Evolutionary conservation across 345 rosid genomes (phyloP).

Genomic region (Pseudoturritis turrita): DNA sequence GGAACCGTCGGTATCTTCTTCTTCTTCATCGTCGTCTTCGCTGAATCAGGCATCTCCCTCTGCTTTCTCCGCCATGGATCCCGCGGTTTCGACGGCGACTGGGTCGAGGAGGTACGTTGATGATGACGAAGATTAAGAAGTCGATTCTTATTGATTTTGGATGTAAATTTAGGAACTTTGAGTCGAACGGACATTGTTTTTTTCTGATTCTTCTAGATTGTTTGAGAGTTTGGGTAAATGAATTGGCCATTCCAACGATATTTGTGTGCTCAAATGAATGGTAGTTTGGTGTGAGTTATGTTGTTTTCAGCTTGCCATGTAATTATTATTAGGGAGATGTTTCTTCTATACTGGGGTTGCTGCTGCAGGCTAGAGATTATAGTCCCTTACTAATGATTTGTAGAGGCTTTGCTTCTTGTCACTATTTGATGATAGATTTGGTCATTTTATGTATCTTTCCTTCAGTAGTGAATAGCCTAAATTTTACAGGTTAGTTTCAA

Average conservation of each 20-base stretch:
- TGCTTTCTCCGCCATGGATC: constrained; percentile 19
- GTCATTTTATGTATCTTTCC: neutral
- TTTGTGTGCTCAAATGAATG: neutral
- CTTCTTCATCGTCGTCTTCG: constrained; percentile 30
- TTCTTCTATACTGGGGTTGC: no score
- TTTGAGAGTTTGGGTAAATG: neutral
- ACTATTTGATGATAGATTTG: no score
- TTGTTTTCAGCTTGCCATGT: no score
- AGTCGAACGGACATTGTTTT: neutral
- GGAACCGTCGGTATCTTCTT: constrained; percentile 15
- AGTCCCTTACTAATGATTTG: no score
- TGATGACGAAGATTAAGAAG: constrained; percentile 92
- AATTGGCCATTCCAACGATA: neutral
- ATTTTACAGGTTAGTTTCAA: neutral
- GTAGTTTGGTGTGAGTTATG: no score
- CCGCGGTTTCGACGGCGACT: constrained; percentile 11
- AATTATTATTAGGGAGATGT: no score
- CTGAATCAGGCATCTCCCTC: constrained; percentile 24
- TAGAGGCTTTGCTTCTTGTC: no score
- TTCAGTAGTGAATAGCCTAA: neutral
- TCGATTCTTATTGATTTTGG: neutral
- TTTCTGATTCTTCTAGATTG: neutral
- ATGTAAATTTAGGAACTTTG: neutral
- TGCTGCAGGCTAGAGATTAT: no score
- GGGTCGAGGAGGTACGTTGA: constrained; percentile 36